A percentile compares a stretch with the other conserved stretches of the same genome.
Conservation (phyloP, 2,329 filamentous ascomycete genomes). For the Domatiomyces globalis region DNA sequence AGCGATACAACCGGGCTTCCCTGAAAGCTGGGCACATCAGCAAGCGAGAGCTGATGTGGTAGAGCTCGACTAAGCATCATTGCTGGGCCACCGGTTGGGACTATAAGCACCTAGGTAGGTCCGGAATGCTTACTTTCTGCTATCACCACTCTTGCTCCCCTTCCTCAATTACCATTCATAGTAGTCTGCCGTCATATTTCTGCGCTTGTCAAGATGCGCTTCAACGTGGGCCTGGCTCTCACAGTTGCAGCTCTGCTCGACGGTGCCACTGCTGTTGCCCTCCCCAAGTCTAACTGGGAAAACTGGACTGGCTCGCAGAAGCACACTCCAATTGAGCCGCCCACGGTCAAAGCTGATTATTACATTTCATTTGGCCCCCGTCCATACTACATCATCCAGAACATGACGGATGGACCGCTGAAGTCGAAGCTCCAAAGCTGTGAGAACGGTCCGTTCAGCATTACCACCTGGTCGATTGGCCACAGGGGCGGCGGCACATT, state of each 20-base stretch:
- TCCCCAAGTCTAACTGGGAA: not conserved
- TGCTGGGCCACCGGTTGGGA: not conserved
- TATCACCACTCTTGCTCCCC: not conserved
- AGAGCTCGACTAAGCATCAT: not conserved
- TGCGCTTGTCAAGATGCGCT: not conserved
- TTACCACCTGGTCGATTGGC: slow-evolving; percentile 44
- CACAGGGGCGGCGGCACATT: slow-evolving; percentile 43
- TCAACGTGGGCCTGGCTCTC: not conserved
- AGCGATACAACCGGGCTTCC: not conserved
- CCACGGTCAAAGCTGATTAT: slow-evolving; percentile 5
- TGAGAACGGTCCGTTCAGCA: slow-evolving; percentile 39
- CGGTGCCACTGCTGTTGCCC: not conserved
- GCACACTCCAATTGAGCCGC: not conserved
- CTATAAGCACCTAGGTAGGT: not conserved
- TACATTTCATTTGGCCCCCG: slow-evolving; percentile 47
- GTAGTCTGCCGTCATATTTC: not conserved
- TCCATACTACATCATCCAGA: slow-evolving; percentile 49
- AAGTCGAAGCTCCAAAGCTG: slow-evolving; percentile 48
- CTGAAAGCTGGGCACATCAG: not conserved
- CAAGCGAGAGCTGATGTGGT: not conserved
- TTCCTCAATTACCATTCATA: not conserved
- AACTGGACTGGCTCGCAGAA: not conserved
- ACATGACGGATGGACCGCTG: slow-evolving; percentile 46
- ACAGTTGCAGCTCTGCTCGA: not conserved
- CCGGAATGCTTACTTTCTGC: not conserved